phyloP scores from a whole-genome alignment of 768 basidiomycete species.

The Myochromella boudieri region DNA sequence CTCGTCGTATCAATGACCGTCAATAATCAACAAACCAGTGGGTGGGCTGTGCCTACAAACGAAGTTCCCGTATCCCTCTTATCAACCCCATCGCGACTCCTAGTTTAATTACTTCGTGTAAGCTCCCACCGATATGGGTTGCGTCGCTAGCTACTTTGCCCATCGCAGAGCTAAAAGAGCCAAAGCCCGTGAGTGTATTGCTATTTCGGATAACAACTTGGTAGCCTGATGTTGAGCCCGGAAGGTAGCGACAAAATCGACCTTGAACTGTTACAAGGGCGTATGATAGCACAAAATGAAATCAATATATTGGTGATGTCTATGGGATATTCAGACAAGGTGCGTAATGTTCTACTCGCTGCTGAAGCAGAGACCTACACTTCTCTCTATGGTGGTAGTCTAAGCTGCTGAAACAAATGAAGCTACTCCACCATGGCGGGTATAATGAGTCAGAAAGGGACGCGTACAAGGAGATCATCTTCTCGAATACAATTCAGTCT shows the following conservation, averaged over 20 bases:
- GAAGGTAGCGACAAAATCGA: conserved; percentile 92
- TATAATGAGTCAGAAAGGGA: conserved; percentile 80
- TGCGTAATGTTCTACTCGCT: conserved; percentile 31
- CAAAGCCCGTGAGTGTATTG: conserved; percentile 66
- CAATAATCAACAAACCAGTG: no score
- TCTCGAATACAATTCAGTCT: conserved; percentile 80
- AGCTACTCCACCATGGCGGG: conserved; percentile 79
- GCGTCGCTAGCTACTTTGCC: conserved; percentile 68
- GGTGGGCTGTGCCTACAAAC: no score
- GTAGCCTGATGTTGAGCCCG: background rate
- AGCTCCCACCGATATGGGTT: conserved; percentile 53
- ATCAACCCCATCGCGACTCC: no score
- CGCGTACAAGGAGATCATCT: conserved; percentile 87
- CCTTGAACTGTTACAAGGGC: conserved; percentile 85
- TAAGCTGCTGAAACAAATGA: conserved; percentile 75
- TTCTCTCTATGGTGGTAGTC: no score
- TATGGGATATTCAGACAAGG: conserved; percentile 97
- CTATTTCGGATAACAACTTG: conserved; percentile 1
- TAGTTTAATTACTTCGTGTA: background rate
- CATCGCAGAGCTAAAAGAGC: conserved; percentile 77
- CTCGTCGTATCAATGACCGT: no score
- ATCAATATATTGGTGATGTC: conserved; percentile 96
- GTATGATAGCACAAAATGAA: conserved; percentile 88
- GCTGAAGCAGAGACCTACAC: background rate
- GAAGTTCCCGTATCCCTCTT: no score